phyloP scores from a whole-genome alignment of 176 grass and related monocot species.

The Avena sativa region DNA sequence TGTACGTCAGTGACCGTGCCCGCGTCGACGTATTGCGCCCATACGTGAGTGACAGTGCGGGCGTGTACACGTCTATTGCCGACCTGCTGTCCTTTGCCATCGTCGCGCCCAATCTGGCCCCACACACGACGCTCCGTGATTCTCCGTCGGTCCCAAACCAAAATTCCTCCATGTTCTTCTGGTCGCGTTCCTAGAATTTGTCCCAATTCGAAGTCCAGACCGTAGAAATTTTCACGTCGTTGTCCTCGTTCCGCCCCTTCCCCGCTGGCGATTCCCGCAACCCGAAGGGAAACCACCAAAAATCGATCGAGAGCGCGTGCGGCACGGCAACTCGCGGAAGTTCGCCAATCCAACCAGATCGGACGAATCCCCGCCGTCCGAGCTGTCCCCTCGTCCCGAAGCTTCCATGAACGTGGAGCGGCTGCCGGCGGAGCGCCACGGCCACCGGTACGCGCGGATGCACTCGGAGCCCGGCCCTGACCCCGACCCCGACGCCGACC shows the following conservation, averaged over 20 bases:
- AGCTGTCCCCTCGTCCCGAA: constrained; percentile 20
- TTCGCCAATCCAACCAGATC: constrained; percentile 47
- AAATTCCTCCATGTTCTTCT: neutral
- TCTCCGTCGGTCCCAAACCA: neutral
- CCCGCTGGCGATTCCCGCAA: constrained; percentile 29
- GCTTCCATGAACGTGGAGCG: constrained; percentile 61
- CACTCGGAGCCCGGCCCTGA: constrained; percentile 35
- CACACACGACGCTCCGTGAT: neutral
- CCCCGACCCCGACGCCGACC: neutral
- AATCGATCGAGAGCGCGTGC: neutral
- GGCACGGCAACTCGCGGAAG: neutral
- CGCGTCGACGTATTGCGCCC: too few relatives aligned
- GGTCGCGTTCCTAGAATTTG: neutral
- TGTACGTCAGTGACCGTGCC: too few relatives aligned
- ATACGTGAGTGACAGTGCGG: neutral
- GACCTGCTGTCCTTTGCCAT: neutral
- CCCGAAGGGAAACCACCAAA: neutral
- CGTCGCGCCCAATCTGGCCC: neutral
- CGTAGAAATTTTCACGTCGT: neutral
- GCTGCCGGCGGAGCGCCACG: constrained; percentile 42
- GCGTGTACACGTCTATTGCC: neutral
- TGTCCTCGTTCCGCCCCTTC: neutral
- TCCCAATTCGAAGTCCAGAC: neutral
- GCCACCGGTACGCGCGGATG: constrained; percentile 63
- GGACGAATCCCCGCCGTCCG: constrained; percentile 5